Base-by-base conservation (phyloP, 352 stramenopile genomes). In the Phytophthora sp. region DNA sequence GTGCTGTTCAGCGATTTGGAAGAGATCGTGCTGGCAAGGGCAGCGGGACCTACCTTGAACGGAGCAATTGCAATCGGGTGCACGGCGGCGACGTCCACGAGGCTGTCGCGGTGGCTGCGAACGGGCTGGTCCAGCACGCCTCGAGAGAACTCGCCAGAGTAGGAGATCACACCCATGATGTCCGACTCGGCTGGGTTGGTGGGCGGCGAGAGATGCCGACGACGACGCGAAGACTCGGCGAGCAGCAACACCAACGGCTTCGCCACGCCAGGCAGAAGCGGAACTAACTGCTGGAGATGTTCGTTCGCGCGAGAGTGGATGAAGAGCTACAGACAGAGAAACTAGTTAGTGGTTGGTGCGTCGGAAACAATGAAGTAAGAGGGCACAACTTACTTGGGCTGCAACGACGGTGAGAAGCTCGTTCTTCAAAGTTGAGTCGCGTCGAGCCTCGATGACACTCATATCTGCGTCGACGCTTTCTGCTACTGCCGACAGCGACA, bases 391-490 rank as follows among this genome's bases (percentile, higher is more conserved):
- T 43, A 83, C 80, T 61, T 92, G 79, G n/a, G 82, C 75, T 1
- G 85, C 85, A 9, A 92, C 74, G 34, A 94, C 72, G 1, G 82
- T 86, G 38, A 92, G 80, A 30, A 94, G 69, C 45, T 94, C 82
- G 64, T 94, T 92, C 65, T 87, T 88, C 52, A 94, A 79, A 52
- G 89, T 80, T 20, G 74, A 62, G 46, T 84, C 72, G 26, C 85
- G 80, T 28, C 79, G 79, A 34, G 68, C 50, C 30, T 94, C 81
- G 9, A 94, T 69, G 3, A 73, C 76, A 41, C 77, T 87, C 49
- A 94, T 71, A 46, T 90, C 81, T 13, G 44, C 51, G 55, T 94
- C 87, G 42, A 94, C 81, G 30, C 78, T 82, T 62, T 77, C 80
- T 28, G 82, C 88, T 8, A 87, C 63, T 7, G 60, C 27, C 5